These are phyloP conservation scores for Argentina anserina DNA, from an alignment of 306 rosid genomes.

Conservation along the genomic window DNA sequence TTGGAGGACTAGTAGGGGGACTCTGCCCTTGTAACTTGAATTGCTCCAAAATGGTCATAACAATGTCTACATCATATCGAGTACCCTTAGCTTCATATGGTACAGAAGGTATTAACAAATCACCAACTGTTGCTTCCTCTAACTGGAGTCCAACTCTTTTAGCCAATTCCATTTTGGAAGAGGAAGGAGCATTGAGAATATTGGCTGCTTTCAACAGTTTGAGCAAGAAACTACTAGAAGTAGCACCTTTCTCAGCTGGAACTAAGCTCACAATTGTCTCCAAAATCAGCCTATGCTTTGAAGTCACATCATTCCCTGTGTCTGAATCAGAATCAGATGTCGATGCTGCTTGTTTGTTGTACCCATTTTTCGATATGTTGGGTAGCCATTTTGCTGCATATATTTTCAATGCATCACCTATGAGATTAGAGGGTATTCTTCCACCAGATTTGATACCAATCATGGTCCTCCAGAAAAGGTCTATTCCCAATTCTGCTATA, in stretches of 20 bases:
- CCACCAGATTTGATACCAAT: conserved; percentile 80
- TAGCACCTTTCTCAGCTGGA: conserved; percentile 84
- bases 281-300: conserved; percentile 73
- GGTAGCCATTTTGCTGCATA: conserved; percentile 89
- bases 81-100: conserved; percentile 38
- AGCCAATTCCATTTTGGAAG: conserved; percentile 81
- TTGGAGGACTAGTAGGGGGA: conserved; percentile 85
- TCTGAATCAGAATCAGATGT: conserved; percentile 51
- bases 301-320: conserved; percentile 43
- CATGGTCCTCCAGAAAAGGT: conserved; percentile 92
- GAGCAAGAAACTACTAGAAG: conserved; percentile 76
- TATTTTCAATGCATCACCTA: conserved; percentile 85
- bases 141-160: conserved; percentile 75
- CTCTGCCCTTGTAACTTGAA: conserved; percentile 82
- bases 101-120: conserved; percentile 72
- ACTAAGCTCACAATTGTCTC: conserved; percentile 87
- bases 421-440: conserved; percentile 56
- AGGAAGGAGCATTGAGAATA: conserved; percentile 72
- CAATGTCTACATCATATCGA: conserved; percentile 70
- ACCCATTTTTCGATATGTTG: conserved; percentile 47
- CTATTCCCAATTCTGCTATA: conserved; percentile 85
- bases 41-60: conserved; percentile 69
- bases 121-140: conserved; percentile 76
- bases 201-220: conserved; percentile 87
- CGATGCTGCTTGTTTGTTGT: conserved; percentile 22